Percentiles rank a stretch among this genome's conserved stretches.
Conservation (phyloP, 2,329 filamentous ascomycete species). For the Ophiostoma sp. region DNA sequence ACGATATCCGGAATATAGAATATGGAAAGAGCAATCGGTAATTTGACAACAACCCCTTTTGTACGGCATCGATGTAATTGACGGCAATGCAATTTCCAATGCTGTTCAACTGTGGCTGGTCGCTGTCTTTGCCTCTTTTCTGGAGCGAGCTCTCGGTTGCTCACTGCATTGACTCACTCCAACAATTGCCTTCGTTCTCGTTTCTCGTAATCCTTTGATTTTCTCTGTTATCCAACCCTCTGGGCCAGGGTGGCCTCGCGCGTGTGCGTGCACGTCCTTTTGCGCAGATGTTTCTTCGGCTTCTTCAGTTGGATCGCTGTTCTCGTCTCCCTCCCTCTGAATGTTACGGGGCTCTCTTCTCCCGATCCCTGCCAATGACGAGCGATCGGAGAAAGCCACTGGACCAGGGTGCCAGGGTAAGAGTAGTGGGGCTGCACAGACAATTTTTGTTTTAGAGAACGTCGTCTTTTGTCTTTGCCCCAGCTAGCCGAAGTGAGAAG, state of each 20-base stretch:
- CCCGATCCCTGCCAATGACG: conserved; percentile 13
- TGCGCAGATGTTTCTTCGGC: neutral
- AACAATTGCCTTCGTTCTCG: neutral
- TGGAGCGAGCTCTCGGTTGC: neutral
- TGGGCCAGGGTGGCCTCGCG: neutral
- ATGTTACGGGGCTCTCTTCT: neutral
- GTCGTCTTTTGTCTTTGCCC: neutral
- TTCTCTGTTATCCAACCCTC: neutral
- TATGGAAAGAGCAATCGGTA: neutral
- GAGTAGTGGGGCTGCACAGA: conserved; percentile 6
- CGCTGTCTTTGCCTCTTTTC: neutral
- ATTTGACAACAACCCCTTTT: neutral
- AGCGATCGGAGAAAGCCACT: conserved; percentile 3
- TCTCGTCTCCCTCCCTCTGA: neutral
- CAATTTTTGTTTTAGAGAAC: neutral
- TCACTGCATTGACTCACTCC: neutral
- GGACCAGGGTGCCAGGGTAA: neutral
- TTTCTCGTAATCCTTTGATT: neutral
- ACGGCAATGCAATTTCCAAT: neutral
- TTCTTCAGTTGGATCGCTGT: neutral
- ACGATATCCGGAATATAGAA: neutral
- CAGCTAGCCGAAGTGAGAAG: conserved; percentile 1
- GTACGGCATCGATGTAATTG: neutral
- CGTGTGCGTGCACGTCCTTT: neutral
- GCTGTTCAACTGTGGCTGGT: neutral